Evolutionary conservation across 177 flowering plant genomes (phyloP), one percentile per base, ranked within the genome.

Genomic region (Vitis hybrid): DNA sequence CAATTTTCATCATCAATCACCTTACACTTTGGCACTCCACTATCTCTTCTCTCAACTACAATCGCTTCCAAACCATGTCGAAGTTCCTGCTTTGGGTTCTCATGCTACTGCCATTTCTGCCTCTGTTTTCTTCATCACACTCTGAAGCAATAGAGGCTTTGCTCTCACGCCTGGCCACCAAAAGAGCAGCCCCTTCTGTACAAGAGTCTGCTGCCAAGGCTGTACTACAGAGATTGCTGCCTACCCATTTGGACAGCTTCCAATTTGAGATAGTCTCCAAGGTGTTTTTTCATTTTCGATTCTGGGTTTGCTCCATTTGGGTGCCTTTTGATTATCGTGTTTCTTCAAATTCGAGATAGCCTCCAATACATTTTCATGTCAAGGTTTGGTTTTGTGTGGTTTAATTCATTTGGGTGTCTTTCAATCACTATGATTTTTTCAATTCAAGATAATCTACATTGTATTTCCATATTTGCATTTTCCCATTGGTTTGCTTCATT

Each of bases 181-280:
- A 86, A 76, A 59, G 80, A 49, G 61, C 84, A 46, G 65, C 88
- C 61, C 74, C 89, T 4, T 71, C 84, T 8, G 83, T 80, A n/a
- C 98, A 91, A 76, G 92, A 86, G 81, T 76, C 85, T 70, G 97
- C 98, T 57, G 95, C 88, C 14, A 81, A 74, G 64, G 89, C 76
- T 49, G 74, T 91, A 54, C 80, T 93, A 49, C 64, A 64, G 57
- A 87, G 97, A 79, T 69, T 91, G 78, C 81, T 93, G 71, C 97
- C 97, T 3, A 62, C 88, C 69, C 91, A 93, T 79, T 15, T 78
- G 1, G 76, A 86, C 65, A 89, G 92, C 65, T 93, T 93, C 75
- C 75, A 83, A 9, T 86, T 93, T 72, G 73, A 80, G 76, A 86
- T 93, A 54, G 75, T 90, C 65, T 61, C 91, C 61, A 85, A 83